phyloP scores from a whole-genome alignment of 768 basidiomycete species.

The Coprinopsis marcescibilis region DNA sequence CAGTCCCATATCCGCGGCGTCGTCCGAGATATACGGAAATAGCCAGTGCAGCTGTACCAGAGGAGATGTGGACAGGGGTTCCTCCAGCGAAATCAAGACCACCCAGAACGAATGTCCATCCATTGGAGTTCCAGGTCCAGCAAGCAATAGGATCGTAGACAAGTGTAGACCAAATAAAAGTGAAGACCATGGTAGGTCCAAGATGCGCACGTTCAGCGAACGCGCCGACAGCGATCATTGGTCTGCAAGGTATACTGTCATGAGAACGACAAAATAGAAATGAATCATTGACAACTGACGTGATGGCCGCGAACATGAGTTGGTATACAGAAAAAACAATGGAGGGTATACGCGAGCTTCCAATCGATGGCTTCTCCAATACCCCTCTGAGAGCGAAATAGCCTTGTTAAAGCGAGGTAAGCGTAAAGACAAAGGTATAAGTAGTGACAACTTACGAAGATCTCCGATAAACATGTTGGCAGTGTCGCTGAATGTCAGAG shows the following conservation, averaged over 20 bases:
- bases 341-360: constrained; percentile 63
- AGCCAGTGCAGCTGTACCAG: constrained; percentile 86
- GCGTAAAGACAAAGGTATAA: constrained; percentile 1
- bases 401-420: constrained; percentile 29
- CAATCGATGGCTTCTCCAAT: constrained; percentile 67
- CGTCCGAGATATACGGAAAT: constrained; percentile 90
- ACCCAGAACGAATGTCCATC: constrained; percentile 72
- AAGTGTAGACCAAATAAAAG: constrained; percentile 83
- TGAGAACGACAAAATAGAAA: constrained; percentile 4
- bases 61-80: constrained; percentile 94
- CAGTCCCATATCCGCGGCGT: constrained; percentile 87
- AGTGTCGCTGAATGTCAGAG: constrained; percentile 81
- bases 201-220: constrained; percentile 86
- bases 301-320: constrained; percentile 86
- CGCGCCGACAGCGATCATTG: constrained; percentile 87
- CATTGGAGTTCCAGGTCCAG: constrained; percentile 90
- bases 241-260: constrained; percentile 37
- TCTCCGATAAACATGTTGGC: constrained; percentile 78
- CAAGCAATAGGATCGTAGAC: constrained; percentile 94
- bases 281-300: constrained; percentile 38
- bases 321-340: constrained; percentile 83
- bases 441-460: constrained; percentile 47
- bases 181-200: constrained; percentile 82
- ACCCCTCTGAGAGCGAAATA: constrained; percentile 85
- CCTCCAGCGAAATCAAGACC: constrained; percentile 93